Base-by-base conservation (phyloP, 768 basidiomycete genomes). In the button mushroom (Agaricus bisporus) region DNA sequence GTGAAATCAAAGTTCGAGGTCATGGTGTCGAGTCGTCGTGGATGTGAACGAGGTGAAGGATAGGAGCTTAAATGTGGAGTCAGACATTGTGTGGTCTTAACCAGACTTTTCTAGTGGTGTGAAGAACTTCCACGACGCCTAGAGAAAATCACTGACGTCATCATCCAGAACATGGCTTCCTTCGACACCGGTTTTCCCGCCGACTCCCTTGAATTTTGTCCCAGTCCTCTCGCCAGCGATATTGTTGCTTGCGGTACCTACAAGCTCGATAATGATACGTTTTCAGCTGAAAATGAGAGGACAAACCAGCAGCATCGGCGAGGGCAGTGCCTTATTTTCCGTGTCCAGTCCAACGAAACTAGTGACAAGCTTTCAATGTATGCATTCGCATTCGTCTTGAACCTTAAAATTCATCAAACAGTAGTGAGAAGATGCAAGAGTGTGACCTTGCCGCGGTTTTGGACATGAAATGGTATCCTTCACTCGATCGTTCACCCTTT, bases 211-310 rank as follows among this genome's bases (percentile, higher is more conserved):
- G 97, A 98, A 62, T 98, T 94, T 65, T 94, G 91, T 60, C 95
- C 94, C 4, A 79, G 79, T 52, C 73, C 75, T 11, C 70, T 72
- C 22, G 75, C 73, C 46, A 70, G 74, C 2, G 71, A 86, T 59
- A 68, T 97, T 25, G 78, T 98, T 55, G 87, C 86, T 1, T 92
- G 91, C 61, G 95, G 95, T 18, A 98, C 95, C 0, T 99, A 99
- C 70, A 84, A 91, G 60, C 77, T 98, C 18, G 73, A 84, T 29
- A 72, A 70, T 53, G 58, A 60, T 53, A 49, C 53, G n/a, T 20
- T 60, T 28, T 48, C 58, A 26, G 41, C 39, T n/a, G 39, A 48
- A 41, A 54, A 26, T 49, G 47, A 37, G 38, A 56, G 43, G 49
- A 57, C n/a, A 38, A 58, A 58, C 38, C 54, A 48, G 45, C 51